Evolutionary conservation across 345 rosid genomes (phyloP).

Genomic region (Microthlaspi erraticum): DNA sequence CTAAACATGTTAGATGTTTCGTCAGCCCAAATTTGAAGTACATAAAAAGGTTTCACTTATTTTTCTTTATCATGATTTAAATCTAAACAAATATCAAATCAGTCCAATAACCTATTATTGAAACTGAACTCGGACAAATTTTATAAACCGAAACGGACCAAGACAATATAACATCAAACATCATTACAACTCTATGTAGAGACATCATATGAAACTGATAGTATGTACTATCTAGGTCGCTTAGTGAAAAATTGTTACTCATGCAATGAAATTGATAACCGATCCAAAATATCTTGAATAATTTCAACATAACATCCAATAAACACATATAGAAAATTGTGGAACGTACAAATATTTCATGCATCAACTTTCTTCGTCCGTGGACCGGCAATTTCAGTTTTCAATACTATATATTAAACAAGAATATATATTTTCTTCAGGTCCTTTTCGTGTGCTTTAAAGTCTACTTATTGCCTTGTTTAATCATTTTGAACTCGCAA

Average conservation of each 20-base stretch:
- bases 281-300: constrained; percentile 7
- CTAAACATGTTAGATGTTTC: too few relatives aligned
- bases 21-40: too few relatives aligned
- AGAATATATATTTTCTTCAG: not conserved
- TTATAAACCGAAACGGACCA: not conserved
- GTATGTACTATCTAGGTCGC: not conserved
- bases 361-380: constrained; percentile 21
- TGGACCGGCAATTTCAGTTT: constrained; percentile 32
- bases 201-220: constrained; percentile 22
- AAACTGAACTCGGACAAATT: too few relatives aligned
- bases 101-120: too few relatives aligned
- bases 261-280: constrained; percentile 9
- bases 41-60: too few relatives aligned
- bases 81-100: too few relatives aligned
- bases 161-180: constrained; percentile 13
- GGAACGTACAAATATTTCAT: constrained; percentile 18
- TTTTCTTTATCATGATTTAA: too few relatives aligned
- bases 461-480: constrained; percentile 35
- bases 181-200: not conserved
- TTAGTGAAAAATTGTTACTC: constrained; percentile 15
- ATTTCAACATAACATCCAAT: constrained; percentile 20
- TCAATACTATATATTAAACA: constrained; percentile 24
- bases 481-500: constrained; percentile 17
- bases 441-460: constrained; percentile 43
- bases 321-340: constrained; percentile 13